Evolutionary conservation across 2,329 filamentous ascomycete genomes (phyloP).

Genomic region (Cadophora gregata): DNA sequence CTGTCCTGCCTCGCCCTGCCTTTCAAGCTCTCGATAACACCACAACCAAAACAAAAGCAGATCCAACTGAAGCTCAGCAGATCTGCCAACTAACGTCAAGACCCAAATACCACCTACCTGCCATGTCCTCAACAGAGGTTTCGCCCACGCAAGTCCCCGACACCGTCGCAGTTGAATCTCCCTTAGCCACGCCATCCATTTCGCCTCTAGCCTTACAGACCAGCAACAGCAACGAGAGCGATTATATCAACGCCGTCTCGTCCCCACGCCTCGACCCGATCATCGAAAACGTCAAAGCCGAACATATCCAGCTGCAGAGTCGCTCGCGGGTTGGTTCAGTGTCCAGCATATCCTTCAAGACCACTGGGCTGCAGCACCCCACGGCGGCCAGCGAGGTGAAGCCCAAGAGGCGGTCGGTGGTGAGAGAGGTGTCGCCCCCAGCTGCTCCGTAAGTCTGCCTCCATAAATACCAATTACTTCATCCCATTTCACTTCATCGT

Average conservation of each 20-base stretch:
- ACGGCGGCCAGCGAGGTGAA: conserved; percentile 26
- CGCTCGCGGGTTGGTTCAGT: conserved; percentile 31
- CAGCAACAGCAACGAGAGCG: conserved; percentile 15
- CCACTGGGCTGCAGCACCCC: conserved; percentile 27
- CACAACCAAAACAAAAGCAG: conserved; percentile 21
- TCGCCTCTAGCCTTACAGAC: conserved; percentile 34
- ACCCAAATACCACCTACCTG: background rate
- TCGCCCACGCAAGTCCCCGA: conserved; percentile 20
- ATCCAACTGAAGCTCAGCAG: conserved; percentile 23
- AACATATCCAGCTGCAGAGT: conserved; percentile 30
- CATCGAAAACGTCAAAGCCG: conserved; percentile 43
- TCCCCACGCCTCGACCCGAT: conserved; percentile 41
- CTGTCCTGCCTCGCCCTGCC: background rate
- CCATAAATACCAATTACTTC: conserved; percentile 6
- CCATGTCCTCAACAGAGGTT: conserved; percentile 24
- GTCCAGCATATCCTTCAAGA: conserved; percentile 41
- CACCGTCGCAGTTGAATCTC: conserved; percentile 26
- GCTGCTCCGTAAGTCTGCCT: conserved; percentile 44
- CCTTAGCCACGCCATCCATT: conserved; percentile 30
- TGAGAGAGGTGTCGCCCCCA: conserved; percentile 47
- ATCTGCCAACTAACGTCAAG: background rate
- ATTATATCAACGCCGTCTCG: conserved; percentile 25
- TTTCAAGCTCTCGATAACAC: conserved; percentile 13
- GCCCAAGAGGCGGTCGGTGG: conserved; percentile 27
- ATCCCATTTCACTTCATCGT: background rate